Evolutionary conservation across 805 yeast genomes (phyloP).

Genomic region (Starmerella apicola): DNA sequence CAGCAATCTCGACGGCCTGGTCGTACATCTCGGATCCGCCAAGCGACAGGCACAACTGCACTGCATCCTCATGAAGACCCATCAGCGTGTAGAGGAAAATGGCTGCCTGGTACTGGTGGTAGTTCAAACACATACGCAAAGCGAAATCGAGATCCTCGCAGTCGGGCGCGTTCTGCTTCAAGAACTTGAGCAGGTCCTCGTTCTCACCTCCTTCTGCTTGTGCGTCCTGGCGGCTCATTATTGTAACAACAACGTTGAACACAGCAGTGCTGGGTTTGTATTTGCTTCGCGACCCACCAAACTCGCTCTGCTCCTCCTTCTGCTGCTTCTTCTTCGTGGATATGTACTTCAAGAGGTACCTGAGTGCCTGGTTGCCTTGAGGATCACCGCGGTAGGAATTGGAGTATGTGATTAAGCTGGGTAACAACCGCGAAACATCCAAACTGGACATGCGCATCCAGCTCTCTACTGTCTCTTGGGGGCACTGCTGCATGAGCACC

Average conservation of each 20-base stretch:
- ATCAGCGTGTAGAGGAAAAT: constrained; percentile 58
- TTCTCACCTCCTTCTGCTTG: constrained; percentile 29
- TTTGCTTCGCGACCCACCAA: no score
- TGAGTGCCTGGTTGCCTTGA: constrained; percentile 49
- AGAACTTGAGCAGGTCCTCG: constrained; percentile 36
- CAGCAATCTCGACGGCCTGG: constrained; percentile 46
- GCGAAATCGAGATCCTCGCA: constrained; percentile 48
- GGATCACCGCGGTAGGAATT: constrained; percentile 29
- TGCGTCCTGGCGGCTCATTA: constrained; percentile 38
- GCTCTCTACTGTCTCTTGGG: constrained; percentile 56
- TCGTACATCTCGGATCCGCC: constrained; percentile 36
- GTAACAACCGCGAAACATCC: constrained; percentile 54
- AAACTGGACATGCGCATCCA: constrained; percentile 55
- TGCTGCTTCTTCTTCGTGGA: neutral
- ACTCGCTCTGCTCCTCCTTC: neutral
- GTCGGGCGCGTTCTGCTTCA: constrained; percentile 32
- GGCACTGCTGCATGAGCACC: constrained; percentile 52
- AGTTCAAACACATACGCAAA: constrained; percentile 55
- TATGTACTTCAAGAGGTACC: constrained; percentile 36
- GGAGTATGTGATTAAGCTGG: constrained; percentile 62
- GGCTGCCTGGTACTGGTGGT: constrained; percentile 50
- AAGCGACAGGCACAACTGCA: constrained; percentile 54
- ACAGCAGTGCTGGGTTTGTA: constrained; percentile 36
- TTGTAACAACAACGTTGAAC: constrained; percentile 58
- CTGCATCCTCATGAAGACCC: constrained; percentile 67